Conservation (phyloP, 805 yeast species). For the Tetrapisispora fleetii region DNA sequence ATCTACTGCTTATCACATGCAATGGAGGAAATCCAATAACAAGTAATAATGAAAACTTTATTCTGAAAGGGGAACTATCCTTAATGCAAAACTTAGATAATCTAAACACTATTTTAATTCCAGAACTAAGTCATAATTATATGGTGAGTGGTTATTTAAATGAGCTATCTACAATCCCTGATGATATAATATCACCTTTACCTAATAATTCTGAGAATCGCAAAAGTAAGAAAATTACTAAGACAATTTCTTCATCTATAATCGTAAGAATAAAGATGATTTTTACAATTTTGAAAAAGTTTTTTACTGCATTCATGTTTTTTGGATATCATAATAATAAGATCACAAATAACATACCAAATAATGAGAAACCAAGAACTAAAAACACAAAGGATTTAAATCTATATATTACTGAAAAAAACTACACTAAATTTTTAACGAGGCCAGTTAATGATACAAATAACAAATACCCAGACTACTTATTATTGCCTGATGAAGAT, state of each 20-base stretch:
- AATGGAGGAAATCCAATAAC: slow-evolving; percentile 14
- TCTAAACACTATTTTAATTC: slow-evolving; percentile 16
- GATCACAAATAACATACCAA: no score
- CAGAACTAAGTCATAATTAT: background rate
- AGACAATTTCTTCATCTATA: background rate
- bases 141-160: slow-evolving; percentile 1
- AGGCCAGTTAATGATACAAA: slow-evolving; percentile 12
- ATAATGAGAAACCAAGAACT: background rate
- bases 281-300: background rate
- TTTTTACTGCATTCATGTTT: background rate
- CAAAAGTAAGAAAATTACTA: background rate
- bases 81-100: background rate
- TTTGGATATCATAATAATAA: slow-evolving; percentile 1
- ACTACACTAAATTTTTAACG: slow-evolving; percentile 16
- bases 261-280: background rate
- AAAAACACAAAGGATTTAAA: slow-evolving; percentile 2
- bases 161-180: background rate
- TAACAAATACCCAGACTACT: slow-evolving; percentile 9
- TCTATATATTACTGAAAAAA: slow-evolving; percentile 21
- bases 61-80: background rate
- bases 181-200: background rate
- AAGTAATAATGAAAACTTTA: slow-evolving; percentile 1
- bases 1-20: slow-evolving; percentile 15
- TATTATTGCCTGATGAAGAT: slow-evolving; percentile 21
- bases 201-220: background rate